These are phyloP conservation scores for Syzygium syzygioides DNA, from an alignment of 441 rosid species.

Conservation along the genomic window DNA sequence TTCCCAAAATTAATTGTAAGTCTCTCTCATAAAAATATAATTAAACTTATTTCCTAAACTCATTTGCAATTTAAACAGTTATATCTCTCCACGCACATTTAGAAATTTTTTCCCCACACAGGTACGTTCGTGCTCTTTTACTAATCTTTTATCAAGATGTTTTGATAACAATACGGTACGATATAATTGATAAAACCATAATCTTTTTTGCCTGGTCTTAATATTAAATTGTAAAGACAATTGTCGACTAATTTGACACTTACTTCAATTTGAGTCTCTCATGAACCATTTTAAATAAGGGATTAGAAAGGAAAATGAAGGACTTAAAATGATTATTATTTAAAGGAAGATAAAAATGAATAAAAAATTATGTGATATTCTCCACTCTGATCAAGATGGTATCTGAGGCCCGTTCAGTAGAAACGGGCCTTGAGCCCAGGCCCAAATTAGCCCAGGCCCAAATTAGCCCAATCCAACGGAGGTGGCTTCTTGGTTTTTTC, in stretches of 20 bases:
- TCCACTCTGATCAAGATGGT: not conserved
- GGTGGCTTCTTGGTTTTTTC: not conserved
- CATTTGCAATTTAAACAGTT: not conserved
- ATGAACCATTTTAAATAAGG: not conserved
- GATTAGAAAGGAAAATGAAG: not conserved
- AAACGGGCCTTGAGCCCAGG: not conserved
- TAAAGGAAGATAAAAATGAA: not conserved
- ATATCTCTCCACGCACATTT: not conserved
- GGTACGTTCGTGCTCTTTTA: not conserved
- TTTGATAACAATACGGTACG: rapidly evolving
- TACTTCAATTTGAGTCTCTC: not conserved
- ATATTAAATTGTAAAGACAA: not conserved
- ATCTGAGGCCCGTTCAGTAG: not conserved
- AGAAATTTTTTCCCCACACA: rapidly evolving
- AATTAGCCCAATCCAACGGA: not conserved
- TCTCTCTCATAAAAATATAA: not conserved
- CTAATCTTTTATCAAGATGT: not conserved
- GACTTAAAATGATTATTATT: not conserved
- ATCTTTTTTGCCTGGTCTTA: not conserved
- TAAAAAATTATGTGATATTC: not conserved
- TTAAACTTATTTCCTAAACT: not conserved
- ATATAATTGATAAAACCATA: not conserved
- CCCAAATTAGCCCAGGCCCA: too few relatives aligned
- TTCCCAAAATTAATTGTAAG: not conserved
- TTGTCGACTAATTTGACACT: not conserved